These are phyloP conservation scores for Begonia loranthoides DNA, from an alignment of 306 rosid species.

Conservation along the genomic window DNA sequence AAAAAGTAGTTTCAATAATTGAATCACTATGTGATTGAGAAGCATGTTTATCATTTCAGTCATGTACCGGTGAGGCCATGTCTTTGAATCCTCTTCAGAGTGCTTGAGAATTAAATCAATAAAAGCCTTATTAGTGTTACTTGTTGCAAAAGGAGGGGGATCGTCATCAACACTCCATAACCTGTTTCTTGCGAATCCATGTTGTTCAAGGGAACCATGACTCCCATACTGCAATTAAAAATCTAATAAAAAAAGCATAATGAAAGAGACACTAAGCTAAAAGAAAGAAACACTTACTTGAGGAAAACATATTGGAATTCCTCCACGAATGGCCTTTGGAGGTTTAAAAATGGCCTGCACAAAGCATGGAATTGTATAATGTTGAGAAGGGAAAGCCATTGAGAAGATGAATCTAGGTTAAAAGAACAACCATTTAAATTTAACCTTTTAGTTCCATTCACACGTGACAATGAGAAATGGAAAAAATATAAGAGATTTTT, in stretches of 20 bases:
- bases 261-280: constrained; percentile 3
- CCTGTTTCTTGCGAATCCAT: constrained; percentile 85
- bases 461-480: too few relatives aligned
- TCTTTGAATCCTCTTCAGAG: constrained; percentile 66
- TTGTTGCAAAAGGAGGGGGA: constrained; percentile 66
- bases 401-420: not conserved
- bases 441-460: too few relatives aligned
- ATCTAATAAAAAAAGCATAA: constrained; percentile 16
- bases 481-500: too few relatives aligned
- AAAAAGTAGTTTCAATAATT: too few relatives aligned
- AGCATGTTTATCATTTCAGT: not conserved
- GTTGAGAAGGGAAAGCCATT: not conserved
- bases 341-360: constrained; percentile 80
- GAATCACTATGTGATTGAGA: too few relatives aligned
- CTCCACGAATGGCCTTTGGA: constrained; percentile 89
- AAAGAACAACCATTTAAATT: not conserved
- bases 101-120: constrained; percentile 83
- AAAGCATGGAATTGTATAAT: not conserved
- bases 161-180: constrained; percentile 52
- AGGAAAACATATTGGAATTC: constrained; percentile 95
- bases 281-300: constrained; percentile 47
- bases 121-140: constrained; percentile 38
- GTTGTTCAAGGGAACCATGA: constrained; percentile 54
- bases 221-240: constrained; percentile 52
- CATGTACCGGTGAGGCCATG: constrained; percentile 67